These are phyloP conservation scores for Ceratopteris richardii DNA, from an alignment of 75 land plant genomes.

Conservation along the genomic window DNA sequence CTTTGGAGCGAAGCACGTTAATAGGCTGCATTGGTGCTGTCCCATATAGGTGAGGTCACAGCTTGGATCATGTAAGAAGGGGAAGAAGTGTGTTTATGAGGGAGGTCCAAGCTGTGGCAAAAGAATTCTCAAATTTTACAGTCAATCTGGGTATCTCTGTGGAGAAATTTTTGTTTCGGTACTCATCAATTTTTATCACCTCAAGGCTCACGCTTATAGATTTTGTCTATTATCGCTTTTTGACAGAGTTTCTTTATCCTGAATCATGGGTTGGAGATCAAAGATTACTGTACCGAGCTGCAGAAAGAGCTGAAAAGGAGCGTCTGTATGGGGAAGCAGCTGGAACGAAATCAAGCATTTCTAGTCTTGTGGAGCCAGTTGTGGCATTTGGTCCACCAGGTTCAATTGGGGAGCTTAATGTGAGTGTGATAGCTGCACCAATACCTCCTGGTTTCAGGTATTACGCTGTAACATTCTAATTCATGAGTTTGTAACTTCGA, in stretches of 20 bases:
- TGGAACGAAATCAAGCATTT: background rate
- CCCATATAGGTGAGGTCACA: too few species aligned
- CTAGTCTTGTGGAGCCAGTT: conserved; percentile 40
- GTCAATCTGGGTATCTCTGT: too few species aligned
- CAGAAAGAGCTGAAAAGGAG: conserved; percentile 44
- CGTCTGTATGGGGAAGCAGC: conserved; percentile 21
- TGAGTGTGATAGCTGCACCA: conserved; percentile 80
- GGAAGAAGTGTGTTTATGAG: too few species aligned
- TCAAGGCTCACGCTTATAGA: too few species aligned
- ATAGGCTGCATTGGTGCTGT: too few species aligned
- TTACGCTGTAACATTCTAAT: conserved; percentile 4
- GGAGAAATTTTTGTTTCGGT: too few species aligned
- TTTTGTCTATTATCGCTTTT: too few species aligned
- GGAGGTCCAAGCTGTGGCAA: too few species aligned
- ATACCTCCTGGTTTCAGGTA: conserved; percentile 67
- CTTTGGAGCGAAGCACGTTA: too few species aligned
- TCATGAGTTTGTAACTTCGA: background rate
- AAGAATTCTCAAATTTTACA: too few species aligned
- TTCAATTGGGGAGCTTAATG: conserved; percentile 81
- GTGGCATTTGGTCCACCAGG: conserved; percentile 96
- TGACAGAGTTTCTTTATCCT: conserved; percentile 82
- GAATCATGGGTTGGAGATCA: conserved; percentile 82
- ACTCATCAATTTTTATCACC: too few species aligned
- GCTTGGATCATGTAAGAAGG: too few species aligned
- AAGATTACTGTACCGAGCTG: conserved; percentile 65